Evolutionary conservation across 2,329 filamentous ascomycete species (phyloP).

Genomic region (Aspergillus sp.): DNA sequence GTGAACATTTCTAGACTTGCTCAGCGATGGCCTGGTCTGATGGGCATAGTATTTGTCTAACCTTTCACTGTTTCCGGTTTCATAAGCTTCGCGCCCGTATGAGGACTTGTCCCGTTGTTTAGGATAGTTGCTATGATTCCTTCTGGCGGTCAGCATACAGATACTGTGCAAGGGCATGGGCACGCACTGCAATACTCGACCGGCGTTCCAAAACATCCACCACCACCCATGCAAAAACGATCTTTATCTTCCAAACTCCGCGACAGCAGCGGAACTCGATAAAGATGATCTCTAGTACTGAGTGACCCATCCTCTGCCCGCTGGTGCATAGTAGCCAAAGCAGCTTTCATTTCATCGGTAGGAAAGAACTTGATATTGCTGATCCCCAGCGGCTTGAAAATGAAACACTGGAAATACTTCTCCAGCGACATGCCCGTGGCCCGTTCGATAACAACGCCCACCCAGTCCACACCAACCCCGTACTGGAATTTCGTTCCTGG

Average conservation of each 20-base stretch:
- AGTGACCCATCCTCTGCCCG: too few relatives aligned
- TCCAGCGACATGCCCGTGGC: too few relatives aligned
- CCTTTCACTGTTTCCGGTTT: slow-evolving; percentile 53
- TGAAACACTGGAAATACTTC: too few relatives aligned
- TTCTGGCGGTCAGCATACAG: not conserved
- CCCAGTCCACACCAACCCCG: too few relatives aligned
- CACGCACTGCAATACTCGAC: not conserved
- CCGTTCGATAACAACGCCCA: too few relatives aligned
- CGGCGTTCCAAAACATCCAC: not conserved
- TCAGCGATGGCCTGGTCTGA: too few relatives aligned
- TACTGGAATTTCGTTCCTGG: too few relatives aligned
- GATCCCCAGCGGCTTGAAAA: too few relatives aligned
- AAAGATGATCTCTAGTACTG: slow-evolving; percentile 26
- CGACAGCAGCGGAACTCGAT: not conserved
- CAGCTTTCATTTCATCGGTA: too few relatives aligned
- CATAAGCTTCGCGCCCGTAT: slow-evolving; percentile 48
- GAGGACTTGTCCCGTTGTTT: slow-evolving; percentile 60
- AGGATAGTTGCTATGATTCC: slow-evolving; percentile 57
- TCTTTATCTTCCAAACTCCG: not conserved
- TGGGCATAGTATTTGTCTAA: not conserved
- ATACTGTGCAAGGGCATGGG: not conserved
- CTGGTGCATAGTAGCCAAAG: too few relatives aligned
- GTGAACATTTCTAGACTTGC: slow-evolving; percentile 49
- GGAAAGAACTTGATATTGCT: too few relatives aligned
- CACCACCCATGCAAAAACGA: not conserved